Base-by-base conservation (phyloP, 2,329 filamentous ascomycete species). In the Stagonosporopsis tanaceti region DNA sequence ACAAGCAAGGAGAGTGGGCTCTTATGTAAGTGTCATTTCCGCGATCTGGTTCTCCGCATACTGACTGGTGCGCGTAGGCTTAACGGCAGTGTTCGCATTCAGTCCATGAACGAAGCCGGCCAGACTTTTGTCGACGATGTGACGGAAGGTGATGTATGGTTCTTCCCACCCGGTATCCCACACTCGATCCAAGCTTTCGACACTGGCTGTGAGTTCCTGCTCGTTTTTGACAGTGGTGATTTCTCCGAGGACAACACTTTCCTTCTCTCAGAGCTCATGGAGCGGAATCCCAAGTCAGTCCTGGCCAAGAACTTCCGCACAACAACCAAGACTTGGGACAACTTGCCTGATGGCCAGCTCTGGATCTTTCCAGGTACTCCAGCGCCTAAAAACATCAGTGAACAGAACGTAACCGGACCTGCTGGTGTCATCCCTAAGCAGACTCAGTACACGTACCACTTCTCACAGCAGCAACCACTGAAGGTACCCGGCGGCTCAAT, bases 211-310 rank as follows among this genome's bases (percentile, higher is more conserved):
- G 85, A 88, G 41, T 52, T 56, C 22, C 6, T 88, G 1, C 78
- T 88, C 2, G 81, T 88, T 46, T 88, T 88, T 62, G 82, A 88
- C 71, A 75, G 82, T 53, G 86, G 85, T 4, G 70, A 72, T 5
- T 88, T 87, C 73, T 83, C 79, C 48, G 86, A 88, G 71, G 84
- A 87, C 53, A 79, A 78, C 42, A 88, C 86, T 0, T 87, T 86
- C 75, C 78, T 88, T 3, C 78, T 85, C 15, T 81, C 81, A 2
- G 82, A 85, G 65, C 78, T 85, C 64, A 78, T 85, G 54, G 67
- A 80, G 34, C 78, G 81, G 22, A 77, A 72, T 39, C 75, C 78
- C 2, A 69, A 76, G 45, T 67, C 65, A 1, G 77, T 80, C 0
- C 57, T 80, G 15, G 78, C 78, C 24, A 80, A 81, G 61, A 76